Base-by-base conservation (phyloP, 78 protist species). In the Cavenderia fasciculata region DNA sequence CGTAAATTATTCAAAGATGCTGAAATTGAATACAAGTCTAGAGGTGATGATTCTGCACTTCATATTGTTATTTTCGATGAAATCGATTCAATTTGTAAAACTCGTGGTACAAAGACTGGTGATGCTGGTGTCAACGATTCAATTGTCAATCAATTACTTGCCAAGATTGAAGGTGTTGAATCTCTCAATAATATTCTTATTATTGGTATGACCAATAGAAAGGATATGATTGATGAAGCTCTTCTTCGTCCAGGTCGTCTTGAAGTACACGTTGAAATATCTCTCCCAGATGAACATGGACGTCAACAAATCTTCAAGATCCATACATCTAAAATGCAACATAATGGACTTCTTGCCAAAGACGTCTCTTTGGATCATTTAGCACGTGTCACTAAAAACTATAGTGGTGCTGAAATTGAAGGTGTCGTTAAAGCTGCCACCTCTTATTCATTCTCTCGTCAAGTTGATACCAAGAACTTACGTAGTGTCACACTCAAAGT, bases 41-140 rank as follows among this genome's bases (percentile, higher is more conserved):
- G 70, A 54, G 99, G 99, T 34, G 99, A 97, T 4, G 95, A 94
- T 29, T 77, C 97, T 5, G 96, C 89, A 27, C 87, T 99, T 38
- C 99, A 99, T 85, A 93, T 99, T 52, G 96, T 99, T 85, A 97
- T 99, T 92, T 95, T 99, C 59, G 99, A 99, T 74, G 99, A 99
- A 66, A 56, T 99, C 94, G 99, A 98, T 61, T 98, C 99, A 63
- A 95, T 98, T 65, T 98, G 99, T 95, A 97, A 96, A 92, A 86
- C 71, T 79, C 59, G 99, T 14, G 99, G 98, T 19, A 68, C 94
- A 0, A 33, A 61, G 49, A 12, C 40, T 19, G 94, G 91, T 65
- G 93, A 92, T 66, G 87, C 98, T 2, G 98, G 99, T 51, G 99
- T 97, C 25, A 74, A 77, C 71, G 99, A 98, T 95, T 86, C 97